A percentile compares a stretch with the other conserved stretches of the same genome.
Conservation (phyloP, 371 early-diverging fungal species). For the Choanephora cucurbitarum region DNA sequence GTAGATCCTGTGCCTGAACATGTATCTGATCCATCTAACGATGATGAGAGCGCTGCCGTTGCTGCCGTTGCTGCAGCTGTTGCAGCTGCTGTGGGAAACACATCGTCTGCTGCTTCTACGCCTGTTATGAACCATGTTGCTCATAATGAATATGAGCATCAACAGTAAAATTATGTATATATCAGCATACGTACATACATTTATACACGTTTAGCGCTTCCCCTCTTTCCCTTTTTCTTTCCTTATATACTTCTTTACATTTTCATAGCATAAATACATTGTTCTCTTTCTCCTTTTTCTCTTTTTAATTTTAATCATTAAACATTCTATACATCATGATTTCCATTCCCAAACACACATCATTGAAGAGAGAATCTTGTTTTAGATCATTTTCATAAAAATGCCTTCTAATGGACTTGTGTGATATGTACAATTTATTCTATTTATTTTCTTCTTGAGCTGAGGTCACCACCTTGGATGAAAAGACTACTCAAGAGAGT, state of each 20-base stretch:
- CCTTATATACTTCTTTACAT: no score
- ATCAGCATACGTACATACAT: no score
- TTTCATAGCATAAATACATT: no score
- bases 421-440: background rate
- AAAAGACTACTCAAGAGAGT: constrained; percentile 48
- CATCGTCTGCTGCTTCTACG: background rate
- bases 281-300: no score
- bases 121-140: background rate
- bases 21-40: background rate
- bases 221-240: no score
- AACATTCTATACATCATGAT: no score
- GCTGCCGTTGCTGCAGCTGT: background rate
- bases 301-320: no score
- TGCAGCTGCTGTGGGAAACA: background rate
- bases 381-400: no score
- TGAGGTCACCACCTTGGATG: constrained; percentile 49
- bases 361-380: no score
- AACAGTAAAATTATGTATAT: background rate
- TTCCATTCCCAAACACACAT: no score
- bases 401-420: no score
- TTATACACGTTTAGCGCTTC: no score
- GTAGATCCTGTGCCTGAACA: background rate
- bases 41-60: background rate
- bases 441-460: constrained; percentile 28
- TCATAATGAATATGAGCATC: background rate